Base-by-base conservation (phyloP, 306 rosid genomes). In the Cyclanthera cordifolia region DNA sequence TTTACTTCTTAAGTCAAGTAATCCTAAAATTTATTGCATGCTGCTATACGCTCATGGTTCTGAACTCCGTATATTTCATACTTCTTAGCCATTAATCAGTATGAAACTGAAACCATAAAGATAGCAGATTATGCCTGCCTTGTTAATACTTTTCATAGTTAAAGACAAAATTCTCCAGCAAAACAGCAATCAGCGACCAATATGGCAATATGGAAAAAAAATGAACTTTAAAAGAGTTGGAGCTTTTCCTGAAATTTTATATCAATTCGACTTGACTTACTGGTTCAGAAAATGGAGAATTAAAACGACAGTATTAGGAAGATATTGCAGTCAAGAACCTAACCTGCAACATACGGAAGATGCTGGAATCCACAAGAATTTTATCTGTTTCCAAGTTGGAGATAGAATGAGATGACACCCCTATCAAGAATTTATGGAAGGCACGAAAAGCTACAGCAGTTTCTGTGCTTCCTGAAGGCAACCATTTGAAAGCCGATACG, bases 401-500 rank as follows among this genome's bases (percentile, higher is more conserved):
- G 37, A 79, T 82, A 24, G 76, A 79, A 82, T 93, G 96, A 80
- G 93, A 82, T 0, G 98, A 89, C 0, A 84, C 71, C 53, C 91
- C 89, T 37, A 93, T 86, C 74, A 93, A 77, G 82, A 93, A 89
- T 80, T 81, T 89, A 61, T 78, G 87, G 75, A 89, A 83, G 54
- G 82, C 77, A 2, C 95, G 96, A 72, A 89, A 87, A 0, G 86
- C 95, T 50, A 89, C 75, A 0, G 90, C 85, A 27, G 89, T 89
- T 81, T 93, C 98, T 0, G 94, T 79, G 79, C 96, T 93, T 76
- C 74, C 77, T 0, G 94, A 90, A 58, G 91, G 93, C 68, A 93
- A 60, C 91, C 96, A 93, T 81, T 93, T 90, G 85, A 84, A 89
- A 68, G 91, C 86, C 9, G 98, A 93, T 4, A 89, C 94, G 79